Evolutionary conservation across 1,139 yeast species (phyloP).

Genomic region (Blastobotrys buckinghamii): DNA sequence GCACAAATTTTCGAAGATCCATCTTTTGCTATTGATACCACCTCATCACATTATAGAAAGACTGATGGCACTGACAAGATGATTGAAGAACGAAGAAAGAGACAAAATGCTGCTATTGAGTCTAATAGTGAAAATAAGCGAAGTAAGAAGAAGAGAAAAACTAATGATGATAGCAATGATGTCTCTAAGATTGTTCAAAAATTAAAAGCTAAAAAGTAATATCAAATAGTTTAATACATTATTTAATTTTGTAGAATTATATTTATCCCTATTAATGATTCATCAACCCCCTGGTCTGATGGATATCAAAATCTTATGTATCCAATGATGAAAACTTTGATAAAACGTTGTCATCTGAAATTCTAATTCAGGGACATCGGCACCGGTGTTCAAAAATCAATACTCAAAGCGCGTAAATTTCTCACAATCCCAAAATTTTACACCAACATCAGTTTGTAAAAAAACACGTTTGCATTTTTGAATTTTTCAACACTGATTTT

Average conservation of each 20-base stretch:
- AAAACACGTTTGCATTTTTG: slow-evolving; percentile 8
- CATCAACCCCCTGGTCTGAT: no score
- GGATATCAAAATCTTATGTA: no score
- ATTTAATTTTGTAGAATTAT: no score
- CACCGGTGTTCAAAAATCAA: no score
- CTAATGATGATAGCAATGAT: slow-evolving; percentile 15
- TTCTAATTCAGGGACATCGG: background rate
- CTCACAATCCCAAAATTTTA: background rate
- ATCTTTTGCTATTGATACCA: slow-evolving; percentile 80
- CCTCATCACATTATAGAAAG: slow-evolving; percentile 80
- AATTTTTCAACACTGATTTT: background rate
- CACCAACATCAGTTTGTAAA: background rate
- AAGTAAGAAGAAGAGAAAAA: slow-evolving; percentile 15
- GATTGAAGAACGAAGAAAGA: slow-evolving; percentile 64
- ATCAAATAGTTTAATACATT: background rate
- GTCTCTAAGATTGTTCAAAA: slow-evolving; percentile 21
- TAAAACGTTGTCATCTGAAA: no score
- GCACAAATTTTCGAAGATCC: slow-evolving; percentile 80
- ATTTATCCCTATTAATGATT: no score
- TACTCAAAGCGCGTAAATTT: no score
- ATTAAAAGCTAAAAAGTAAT: slow-evolving; percentile 17
- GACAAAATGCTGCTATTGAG: slow-evolving; percentile 29
- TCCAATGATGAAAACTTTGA: no score
- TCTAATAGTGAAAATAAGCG: slow-evolving; percentile 6
- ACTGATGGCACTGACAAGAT: slow-evolving; percentile 83